Conservation (phyloP, 75 land plant genomes). For the Cunninghamia lanceolata region DNA sequence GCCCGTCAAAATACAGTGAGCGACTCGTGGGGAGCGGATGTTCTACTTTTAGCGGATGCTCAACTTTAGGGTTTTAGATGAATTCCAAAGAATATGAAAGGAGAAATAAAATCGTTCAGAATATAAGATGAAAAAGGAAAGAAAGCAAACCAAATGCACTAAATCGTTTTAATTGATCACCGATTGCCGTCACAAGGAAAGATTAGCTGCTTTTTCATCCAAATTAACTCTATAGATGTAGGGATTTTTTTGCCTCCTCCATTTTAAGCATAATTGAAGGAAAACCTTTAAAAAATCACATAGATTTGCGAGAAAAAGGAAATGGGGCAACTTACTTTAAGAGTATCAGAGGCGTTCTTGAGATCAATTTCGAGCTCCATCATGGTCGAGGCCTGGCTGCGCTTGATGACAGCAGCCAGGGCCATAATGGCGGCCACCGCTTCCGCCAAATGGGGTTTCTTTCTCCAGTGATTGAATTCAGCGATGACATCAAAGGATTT, state of each 20-base stretch:
- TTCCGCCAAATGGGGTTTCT: constrained; percentile 89
- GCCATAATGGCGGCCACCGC: constrained; percentile 96
- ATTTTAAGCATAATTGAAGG: neutral
- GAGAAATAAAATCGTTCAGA: too few relatives aligned
- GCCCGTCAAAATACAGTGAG: too few relatives aligned
- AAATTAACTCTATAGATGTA: too few relatives aligned
- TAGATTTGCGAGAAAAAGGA: neutral
- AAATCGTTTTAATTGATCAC: too few relatives aligned
- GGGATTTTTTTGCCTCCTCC: neutral
- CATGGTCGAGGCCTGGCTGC: constrained; percentile 88
- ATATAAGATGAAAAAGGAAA: neutral
- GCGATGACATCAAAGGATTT: constrained; percentile 64
- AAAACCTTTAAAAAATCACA: neutral
- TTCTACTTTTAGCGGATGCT: neutral
- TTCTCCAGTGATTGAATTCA: constrained; percentile 89
- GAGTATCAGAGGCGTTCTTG: constrained; percentile 80
- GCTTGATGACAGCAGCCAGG: constrained; percentile 71
- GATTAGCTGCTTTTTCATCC: too few relatives aligned
- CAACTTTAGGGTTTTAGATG: neutral
- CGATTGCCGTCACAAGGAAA: too few relatives aligned
- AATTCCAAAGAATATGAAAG: neutral
- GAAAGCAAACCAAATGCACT: neutral
- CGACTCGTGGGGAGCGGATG: neutral
- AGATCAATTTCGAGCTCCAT: constrained; percentile 97
- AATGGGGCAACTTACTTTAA: constrained; percentile 47